phyloP scores from a whole-genome alignment of 768 basidiomycete species.

The Psilocybe azurescens region DNA sequence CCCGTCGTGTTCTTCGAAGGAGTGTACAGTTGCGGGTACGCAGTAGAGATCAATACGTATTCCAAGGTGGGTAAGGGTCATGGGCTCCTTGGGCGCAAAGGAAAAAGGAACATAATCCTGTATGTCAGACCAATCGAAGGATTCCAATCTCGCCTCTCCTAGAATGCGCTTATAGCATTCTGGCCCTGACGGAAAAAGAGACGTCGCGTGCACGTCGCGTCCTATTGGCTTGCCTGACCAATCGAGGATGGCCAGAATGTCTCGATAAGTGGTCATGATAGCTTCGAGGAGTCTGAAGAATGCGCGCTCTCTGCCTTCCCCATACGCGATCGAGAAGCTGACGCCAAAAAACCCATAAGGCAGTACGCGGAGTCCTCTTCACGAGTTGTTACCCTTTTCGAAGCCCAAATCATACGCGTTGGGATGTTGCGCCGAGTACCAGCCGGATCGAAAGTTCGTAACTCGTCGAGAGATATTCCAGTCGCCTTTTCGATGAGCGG shows the following conservation, averaged over 20 bases:
- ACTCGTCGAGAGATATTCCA: constrained; percentile 8
- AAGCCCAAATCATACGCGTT: constrained; percentile 14
- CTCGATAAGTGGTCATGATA: constrained; percentile 8
- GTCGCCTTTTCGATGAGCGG: constrained; percentile 12
- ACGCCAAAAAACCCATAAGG: constrained; percentile 19
- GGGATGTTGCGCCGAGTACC: constrained; percentile 8
- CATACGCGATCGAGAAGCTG: constrained; percentile 18
- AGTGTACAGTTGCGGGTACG: constrained; percentile 5
- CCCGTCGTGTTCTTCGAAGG: constrained; percentile 1
- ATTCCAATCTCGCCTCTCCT: constrained; percentile 4
- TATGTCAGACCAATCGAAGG: not conserved
- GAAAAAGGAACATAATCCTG: constrained; percentile 14
- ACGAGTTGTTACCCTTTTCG: constrained; percentile 11
- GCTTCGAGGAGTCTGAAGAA: constrained; percentile 19
- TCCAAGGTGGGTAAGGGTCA: constrained; percentile 19
- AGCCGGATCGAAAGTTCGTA: constrained; percentile 3
- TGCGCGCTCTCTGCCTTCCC: constrained; percentile 17
- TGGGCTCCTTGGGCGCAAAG: constrained; percentile 13
- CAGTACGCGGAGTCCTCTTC: constrained; percentile 18
- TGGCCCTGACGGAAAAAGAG: constrained; percentile 14
- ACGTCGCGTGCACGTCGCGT: constrained; percentile 8
- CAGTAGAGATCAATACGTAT: constrained; percentile 11
- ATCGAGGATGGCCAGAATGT: constrained; percentile 15
- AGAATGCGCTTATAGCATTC: constrained; percentile 11
- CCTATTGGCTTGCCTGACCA: constrained; percentile 17